Evolutionary conservation across 495 filamentous ascomycete species (phyloP).

Genomic region (Podospora fimiseda): DNA sequence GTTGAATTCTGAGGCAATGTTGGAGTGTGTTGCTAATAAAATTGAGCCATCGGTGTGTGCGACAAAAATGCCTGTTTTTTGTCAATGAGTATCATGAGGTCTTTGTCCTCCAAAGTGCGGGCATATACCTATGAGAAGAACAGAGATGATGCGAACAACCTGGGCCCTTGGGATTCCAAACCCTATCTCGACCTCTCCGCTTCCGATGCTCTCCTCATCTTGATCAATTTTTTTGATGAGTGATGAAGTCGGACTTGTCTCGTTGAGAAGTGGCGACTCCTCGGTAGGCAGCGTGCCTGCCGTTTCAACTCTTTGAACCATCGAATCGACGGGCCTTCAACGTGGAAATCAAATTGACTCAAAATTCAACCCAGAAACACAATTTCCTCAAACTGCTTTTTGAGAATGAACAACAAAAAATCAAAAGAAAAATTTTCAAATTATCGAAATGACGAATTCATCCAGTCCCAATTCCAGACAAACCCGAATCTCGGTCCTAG

Average conservation of each 20-base stretch:
- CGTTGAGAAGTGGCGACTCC: conserved; percentile 9
- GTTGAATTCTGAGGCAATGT: conserved; percentile 62
- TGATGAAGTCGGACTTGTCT: not conserved
- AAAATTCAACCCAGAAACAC: not conserved
- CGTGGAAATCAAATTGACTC: no score
- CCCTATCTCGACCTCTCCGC: conserved; percentile 2
- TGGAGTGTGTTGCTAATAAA: conserved; percentile 54
- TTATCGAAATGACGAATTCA: not conserved
- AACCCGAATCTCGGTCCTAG: not conserved
- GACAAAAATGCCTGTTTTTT: conserved; percentile 57
- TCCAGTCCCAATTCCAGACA: not conserved
- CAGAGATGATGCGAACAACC: conserved; percentile 19
- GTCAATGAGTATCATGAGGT: not conserved
- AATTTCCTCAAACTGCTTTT: not conserved
- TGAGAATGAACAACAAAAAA: not conserved
- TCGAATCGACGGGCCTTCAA: no score
- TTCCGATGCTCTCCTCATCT: conserved; percentile 14
- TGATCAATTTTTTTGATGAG: conserved; percentile 2
- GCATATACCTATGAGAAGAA: conserved; percentile 25
- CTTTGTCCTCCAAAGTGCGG: not conserved
- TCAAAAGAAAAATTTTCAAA: not conserved
- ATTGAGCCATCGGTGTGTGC: conserved; percentile 57
- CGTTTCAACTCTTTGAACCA: conserved; percentile 3
- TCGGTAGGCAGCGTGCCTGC: conserved; percentile 5
- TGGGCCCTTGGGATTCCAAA: not conserved